Percentiles rank a stretch among this genome's conserved stretches.
Evolutionary conservation across 129 eudicot genomes (phyloP).

Genomic region (Tagetes patula): DNA sequence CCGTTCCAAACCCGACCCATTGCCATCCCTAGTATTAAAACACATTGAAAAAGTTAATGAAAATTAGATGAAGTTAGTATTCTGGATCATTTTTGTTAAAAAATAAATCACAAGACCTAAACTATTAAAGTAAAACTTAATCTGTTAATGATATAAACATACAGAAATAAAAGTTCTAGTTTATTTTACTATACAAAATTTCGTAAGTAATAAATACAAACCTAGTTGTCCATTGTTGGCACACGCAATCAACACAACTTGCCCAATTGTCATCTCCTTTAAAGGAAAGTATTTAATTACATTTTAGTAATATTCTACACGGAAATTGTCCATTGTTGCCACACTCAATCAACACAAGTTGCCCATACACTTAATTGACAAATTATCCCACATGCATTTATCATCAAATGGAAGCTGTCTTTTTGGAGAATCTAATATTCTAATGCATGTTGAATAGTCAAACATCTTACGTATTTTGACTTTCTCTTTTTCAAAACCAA

Average conservation of each 20-base stretch:
- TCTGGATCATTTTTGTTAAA: too few relatives aligned
- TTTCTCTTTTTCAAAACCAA: constrained; percentile 12
- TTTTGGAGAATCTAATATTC: constrained; percentile 16
- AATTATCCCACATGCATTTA: constrained; percentile 26
- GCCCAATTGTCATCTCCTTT: background rate
- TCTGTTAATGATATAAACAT: too few relatives aligned
- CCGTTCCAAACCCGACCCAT: too few relatives aligned
- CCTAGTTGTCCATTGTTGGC: too few relatives aligned
- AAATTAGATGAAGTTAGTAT: too few relatives aligned
- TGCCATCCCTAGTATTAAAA: too few relatives aligned
- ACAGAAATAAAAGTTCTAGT: too few relatives aligned
- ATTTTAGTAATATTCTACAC: background rate
- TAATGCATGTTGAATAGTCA: constrained; percentile 28
- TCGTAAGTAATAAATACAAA: too few relatives aligned
- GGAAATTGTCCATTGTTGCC: constrained; percentile 9
- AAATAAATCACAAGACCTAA: too few relatives aligned
- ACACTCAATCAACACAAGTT: constrained; percentile 29
- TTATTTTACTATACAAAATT: too few relatives aligned
- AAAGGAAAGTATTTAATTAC: background rate
- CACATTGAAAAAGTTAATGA: too few relatives aligned
- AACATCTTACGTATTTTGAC: constrained; percentile 43
- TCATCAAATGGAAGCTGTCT: constrained; percentile 16
- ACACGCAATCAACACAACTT: background rate
- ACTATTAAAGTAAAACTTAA: too few relatives aligned
- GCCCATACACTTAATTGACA: constrained; percentile 20